These are phyloP conservation scores for Prunus salicina DNA, from an alignment of 306 rosid genomes.

Conservation along the genomic window DNA sequence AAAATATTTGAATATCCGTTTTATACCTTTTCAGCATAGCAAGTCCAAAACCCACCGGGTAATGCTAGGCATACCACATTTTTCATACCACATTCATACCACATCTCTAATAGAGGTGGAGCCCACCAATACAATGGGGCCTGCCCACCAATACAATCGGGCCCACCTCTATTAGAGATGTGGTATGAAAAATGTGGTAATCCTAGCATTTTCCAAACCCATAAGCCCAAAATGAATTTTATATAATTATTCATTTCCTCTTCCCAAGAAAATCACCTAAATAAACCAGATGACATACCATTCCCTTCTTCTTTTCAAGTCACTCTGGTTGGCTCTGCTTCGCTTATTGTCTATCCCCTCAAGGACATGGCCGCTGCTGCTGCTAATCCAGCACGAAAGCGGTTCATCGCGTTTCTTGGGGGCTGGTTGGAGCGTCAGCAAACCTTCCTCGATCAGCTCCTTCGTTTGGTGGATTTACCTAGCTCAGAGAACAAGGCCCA, in stretches of 20 bases:
- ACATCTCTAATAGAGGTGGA: too few species aligned
- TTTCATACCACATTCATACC: too few species aligned
- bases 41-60: background rate
- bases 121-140: too few species aligned
- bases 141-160: too few species aligned
- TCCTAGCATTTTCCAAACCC: too few species aligned
- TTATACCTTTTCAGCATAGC: background rate
- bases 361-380: background rate
- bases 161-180: too few species aligned
- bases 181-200: too few species aligned
- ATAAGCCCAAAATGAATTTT: background rate
- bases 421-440: conserved; percentile 26
- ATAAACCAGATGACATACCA: background rate
- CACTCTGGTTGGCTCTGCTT: background rate
- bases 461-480: background rate
- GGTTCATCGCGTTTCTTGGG: conserved; percentile 15
- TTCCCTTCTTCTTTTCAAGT: background rate
- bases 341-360: background rate
- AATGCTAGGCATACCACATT: too few species aligned
- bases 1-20: background rate
- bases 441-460: conserved; percentile 16
- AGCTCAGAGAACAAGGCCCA: background rate
- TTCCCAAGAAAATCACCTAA: background rate
- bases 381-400: background rate
- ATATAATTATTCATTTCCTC: background rate